phyloP scores from a whole-genome alignment of 2,329 filamentous ascomycete species.

The Moelleriella libera region DNA sequence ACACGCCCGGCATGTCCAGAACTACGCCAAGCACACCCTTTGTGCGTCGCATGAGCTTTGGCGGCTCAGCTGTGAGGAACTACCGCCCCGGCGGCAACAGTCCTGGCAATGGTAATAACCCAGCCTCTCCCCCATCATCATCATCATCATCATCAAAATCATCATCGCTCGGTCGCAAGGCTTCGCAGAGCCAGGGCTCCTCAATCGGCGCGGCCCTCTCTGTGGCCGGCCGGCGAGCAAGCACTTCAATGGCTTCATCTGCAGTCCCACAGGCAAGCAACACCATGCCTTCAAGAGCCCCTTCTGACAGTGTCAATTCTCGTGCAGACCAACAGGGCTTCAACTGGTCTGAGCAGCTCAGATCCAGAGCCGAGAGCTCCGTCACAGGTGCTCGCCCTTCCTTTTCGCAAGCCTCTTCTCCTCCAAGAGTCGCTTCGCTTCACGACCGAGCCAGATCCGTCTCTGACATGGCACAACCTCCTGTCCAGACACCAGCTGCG shows the following conservation, averaged over 20 bases:
- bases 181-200: slow-evolving; percentile 13
- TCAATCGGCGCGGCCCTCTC: slow-evolving; percentile 19
- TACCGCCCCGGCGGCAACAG: slow-evolving; percentile 35
- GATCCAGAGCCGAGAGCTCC: slow-evolving; percentile 76
- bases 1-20: slow-evolving; percentile 33
- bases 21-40: slow-evolving; percentile 60
- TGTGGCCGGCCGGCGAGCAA: slow-evolving; percentile 21
- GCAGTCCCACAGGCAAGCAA: slow-evolving; percentile 42
- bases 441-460: slow-evolving; percentile 61
- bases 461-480: slow-evolving; percentile 45
- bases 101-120: slow-evolving; percentile 50
- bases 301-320: slow-evolving; percentile 49
- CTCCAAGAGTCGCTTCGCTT: slow-evolving; percentile 18
- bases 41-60: slow-evolving; percentile 78
- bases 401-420: slow-evolving; percentile 40
- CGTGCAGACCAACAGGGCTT: slow-evolving; percentile 73
- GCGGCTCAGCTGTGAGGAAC: slow-evolving; percentile 58
- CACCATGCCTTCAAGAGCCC: slow-evolving; percentile 38
- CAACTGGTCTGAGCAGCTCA: slow-evolving; percentile 95
- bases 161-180: slow-evolving; percentile 18
- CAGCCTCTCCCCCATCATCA: slow-evolving; percentile 21
- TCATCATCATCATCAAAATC: slow-evolving; percentile 1
- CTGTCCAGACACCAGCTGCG: slow-evolving; percentile 32
- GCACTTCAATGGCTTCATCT: slow-evolving; percentile 15
- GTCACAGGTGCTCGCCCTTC: slow-evolving; percentile 40